Evolutionary conservation across 2,329 filamentous ascomycete species (phyloP).

Genomic region (Botryotinia convoluta): DNA sequence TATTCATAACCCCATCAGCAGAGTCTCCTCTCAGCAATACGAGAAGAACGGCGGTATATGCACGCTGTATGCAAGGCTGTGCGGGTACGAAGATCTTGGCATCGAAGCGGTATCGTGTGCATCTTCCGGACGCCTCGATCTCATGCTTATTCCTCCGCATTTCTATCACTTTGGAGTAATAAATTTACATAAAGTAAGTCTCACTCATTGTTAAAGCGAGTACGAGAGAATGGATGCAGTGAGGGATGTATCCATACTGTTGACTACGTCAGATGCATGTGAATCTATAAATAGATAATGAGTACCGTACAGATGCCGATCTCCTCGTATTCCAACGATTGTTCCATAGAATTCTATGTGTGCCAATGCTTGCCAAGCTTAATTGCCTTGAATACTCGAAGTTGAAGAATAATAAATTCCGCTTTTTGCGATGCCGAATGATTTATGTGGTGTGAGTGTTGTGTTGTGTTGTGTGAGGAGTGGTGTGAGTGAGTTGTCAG

Average conservation of each 20-base stretch:
- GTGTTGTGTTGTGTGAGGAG: background rate
- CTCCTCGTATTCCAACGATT: constrained; percentile 7
- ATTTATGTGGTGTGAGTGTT: background rate
- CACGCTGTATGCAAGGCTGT: background rate
- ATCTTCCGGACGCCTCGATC: background rate
- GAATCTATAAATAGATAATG: background rate
- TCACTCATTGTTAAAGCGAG: background rate
- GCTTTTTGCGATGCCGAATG: background rate
- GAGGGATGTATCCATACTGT: background rate
- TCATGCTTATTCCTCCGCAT: background rate
- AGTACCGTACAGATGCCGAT: constrained; percentile 4
- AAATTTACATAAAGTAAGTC: background rate
- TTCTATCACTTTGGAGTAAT: background rate
- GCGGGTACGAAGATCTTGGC: background rate
- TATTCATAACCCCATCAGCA: background rate
- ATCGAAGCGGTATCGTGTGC: background rate
- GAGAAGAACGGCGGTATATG: background rate
- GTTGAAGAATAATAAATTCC: background rate
- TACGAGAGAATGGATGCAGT: background rate
- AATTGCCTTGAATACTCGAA: background rate
- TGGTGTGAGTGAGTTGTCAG: constrained; percentile 4
- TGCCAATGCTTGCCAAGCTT: background rate
- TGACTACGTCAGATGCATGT: background rate
- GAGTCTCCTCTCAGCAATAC: background rate
- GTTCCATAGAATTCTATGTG: background rate